Conservation (phyloP, 371 early-diverging fungal genomes). For the Rhizopus delemar region DNA sequence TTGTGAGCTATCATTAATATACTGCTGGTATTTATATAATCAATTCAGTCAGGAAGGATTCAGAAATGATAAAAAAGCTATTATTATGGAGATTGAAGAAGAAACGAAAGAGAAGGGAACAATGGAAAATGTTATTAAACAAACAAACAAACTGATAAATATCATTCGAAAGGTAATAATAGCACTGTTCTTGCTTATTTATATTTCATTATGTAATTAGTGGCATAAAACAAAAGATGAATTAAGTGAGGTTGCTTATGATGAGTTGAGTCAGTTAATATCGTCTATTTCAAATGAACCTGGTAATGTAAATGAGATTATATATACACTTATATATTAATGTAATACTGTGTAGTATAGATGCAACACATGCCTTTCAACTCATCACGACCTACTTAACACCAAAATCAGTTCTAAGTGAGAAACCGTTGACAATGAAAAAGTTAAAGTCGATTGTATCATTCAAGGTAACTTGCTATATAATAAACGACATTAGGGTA, state of each 20-base stretch:
- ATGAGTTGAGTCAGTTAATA: neutral
- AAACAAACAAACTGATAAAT: neutral
- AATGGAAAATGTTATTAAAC: neutral
- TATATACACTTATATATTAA: no score
- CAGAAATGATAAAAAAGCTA: neutral
- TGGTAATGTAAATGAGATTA: neutral
- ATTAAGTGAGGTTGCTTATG: neutral
- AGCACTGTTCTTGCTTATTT: neutral
- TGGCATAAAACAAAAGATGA: constrained; percentile 6
- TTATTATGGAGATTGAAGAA: neutral
- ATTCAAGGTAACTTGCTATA: neutral
- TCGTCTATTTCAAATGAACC: neutral
- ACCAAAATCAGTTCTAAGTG: constrained; percentile 11
- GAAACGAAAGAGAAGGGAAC: neutral
- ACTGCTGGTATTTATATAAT: neutral
- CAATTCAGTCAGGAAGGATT: neutral
- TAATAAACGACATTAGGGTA: neutral
- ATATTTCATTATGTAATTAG: neutral
- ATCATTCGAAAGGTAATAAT: constrained; percentile 1
- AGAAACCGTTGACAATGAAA: constrained; percentile 2
- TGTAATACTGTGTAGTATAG: no score
- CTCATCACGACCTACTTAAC: constrained; percentile 3
- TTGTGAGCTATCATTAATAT: constrained; percentile 9
- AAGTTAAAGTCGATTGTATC: constrained; percentile 5
- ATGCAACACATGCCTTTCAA: neutral